Evolutionary conservation across 768 basidiomycete genomes (phyloP), one percentile per base, ranked within the genome.

Genomic region (Tremella fuciformis): DNA sequence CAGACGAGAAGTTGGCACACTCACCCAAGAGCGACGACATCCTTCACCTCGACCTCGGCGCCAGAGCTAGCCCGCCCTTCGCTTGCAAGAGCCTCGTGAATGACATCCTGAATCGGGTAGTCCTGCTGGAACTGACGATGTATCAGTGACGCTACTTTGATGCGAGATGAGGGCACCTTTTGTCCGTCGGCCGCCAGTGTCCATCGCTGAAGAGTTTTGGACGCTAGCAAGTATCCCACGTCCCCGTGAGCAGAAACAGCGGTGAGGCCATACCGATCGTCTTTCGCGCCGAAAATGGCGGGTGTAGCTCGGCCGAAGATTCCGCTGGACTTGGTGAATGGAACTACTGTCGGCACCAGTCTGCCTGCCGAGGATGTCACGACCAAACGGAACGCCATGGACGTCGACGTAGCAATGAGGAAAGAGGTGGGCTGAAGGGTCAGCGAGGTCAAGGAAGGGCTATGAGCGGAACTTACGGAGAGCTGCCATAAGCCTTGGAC

Each of bases 301-400:
- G 62, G 44, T 29, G 74, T 73, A 25, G 78, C 67, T 52, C 74
- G 56, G 1, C 69, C 70, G 7, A 77, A 73, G 64, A 78, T 73
- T 1, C 73, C 74, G 24, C 60, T 57, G 11, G 69, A 65, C 47
- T 67, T 55, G 21, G 69, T 73, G 41, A 75, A 60, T 2, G 65
- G 57, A 1, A 63, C 62, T 25, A 71, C 54, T 19, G 53, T 26
- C 13, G 76, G 55, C 9, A 64, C 58, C 1, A 67, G 59, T 11
- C 74, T 56, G 0, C 78, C 78, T n/a, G 61, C 65, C 2, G 64
- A 51, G 1, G 69, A 64, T 0, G 60, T 50, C 52, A 79, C 52
- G 15, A 58, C 60, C 26, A 79, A 47, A 9, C 67, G 61, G 59
- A 75, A 71, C 9, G 76, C 58, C 34, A 64, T 57, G 0, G 76